phyloP scores from a whole-genome alignment of 176 grass and related monocot genomes.

The Ensete ventricosum region DNA sequence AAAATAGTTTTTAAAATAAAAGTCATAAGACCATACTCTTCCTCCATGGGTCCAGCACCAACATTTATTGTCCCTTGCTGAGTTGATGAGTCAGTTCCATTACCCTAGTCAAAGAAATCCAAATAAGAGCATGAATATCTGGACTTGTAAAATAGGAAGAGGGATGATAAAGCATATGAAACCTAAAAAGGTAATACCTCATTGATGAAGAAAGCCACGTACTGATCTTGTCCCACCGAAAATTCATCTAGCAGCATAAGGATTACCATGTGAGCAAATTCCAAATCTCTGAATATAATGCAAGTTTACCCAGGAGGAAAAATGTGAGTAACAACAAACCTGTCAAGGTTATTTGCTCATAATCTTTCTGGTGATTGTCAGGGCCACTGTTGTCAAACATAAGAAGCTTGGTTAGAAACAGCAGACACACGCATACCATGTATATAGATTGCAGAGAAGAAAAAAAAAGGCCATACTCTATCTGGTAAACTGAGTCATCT shows the following conservation, averaged over 20 bases:
- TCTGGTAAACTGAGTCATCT: conserved; percentile 38
- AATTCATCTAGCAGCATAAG: conserved; percentile 32
- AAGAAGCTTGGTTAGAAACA: conserved; percentile 4
- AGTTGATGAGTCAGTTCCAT: conserved; percentile 25
- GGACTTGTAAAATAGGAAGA: conserved; percentile 6
- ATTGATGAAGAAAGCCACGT: conserved; percentile 51
- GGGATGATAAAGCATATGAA: conserved; percentile 4
- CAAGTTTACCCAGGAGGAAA: not conserved
- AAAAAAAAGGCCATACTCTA: conserved; percentile 45
- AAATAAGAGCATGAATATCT: conserved; percentile 11
- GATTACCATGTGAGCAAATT: conserved; percentile 11
- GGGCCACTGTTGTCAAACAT: conserved; percentile 35
- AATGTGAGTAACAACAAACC: conserved; percentile 23
- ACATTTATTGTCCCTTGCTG: conserved; percentile 16
- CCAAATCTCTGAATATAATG: not conserved
- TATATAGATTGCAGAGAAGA: not conserved
- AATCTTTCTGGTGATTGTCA: conserved; percentile 46
- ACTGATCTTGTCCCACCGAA: conserved; percentile 29
- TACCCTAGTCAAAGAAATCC: conserved; percentile 35
- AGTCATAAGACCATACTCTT: conserved; percentile 35
- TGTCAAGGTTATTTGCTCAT: conserved; percentile 67
- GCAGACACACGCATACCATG: not conserved
- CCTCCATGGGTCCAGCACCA: conserved; percentile 30
- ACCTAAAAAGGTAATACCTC: conserved; percentile 40
- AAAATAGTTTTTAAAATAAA: not conserved